These are phyloP conservation scores for Tetracladium maxilliforme DNA, from an alignment of 2,329 filamentous ascomycete genomes.

Conservation along the genomic window DNA sequence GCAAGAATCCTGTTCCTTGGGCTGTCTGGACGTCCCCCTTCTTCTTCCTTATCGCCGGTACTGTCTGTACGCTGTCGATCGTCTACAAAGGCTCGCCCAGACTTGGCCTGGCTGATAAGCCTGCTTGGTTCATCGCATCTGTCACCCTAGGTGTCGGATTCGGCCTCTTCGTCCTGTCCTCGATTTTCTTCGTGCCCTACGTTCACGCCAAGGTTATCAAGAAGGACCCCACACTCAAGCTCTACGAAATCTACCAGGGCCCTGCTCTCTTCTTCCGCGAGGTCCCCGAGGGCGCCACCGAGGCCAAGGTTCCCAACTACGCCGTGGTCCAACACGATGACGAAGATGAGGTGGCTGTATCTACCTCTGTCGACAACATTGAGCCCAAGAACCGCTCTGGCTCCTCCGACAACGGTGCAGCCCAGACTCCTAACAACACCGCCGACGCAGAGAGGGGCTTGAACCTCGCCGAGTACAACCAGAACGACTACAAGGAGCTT, in stretches of 20 bases:
- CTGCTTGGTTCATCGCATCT: slow-evolving; percentile 48
- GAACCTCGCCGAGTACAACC: slow-evolving; percentile 28
- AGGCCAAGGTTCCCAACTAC: slow-evolving; percentile 55
- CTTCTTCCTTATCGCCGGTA: slow-evolving; percentile 65
- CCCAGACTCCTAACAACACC: slow-evolving; percentile 6
- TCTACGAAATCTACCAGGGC: slow-evolving; percentile 46
- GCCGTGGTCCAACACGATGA: slow-evolving; percentile 57
- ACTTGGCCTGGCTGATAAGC: slow-evolving; percentile 50
- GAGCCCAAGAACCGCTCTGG: slow-evolving; percentile 12
- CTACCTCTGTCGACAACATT: slow-evolving; percentile 17
- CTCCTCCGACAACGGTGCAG: slow-evolving; percentile 13
- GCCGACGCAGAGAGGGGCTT: slow-evolving; percentile 26
- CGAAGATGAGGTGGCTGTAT: slow-evolving; percentile 23
- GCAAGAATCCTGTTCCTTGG: slow-evolving; percentile 57
- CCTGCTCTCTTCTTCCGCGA: slow-evolving; percentile 50
- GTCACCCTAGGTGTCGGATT: slow-evolving; percentile 51
- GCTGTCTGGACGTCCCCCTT: slow-evolving; percentile 60
- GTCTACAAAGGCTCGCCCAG: slow-evolving; percentile 70
- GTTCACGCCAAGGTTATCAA: slow-evolving; percentile 53
- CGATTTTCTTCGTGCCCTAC: slow-evolving; percentile 61
- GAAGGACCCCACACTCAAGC: slow-evolving; percentile 49
- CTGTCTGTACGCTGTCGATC: slow-evolving; percentile 61
- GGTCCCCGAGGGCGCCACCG: slow-evolving; percentile 32
- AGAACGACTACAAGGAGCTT: slow-evolving; percentile 46
- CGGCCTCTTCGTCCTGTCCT: slow-evolving; percentile 42